Base-by-base conservation (phyloP, 2,329 filamentous ascomycete genomes). In the Colletotrichum graminicola region DNA sequence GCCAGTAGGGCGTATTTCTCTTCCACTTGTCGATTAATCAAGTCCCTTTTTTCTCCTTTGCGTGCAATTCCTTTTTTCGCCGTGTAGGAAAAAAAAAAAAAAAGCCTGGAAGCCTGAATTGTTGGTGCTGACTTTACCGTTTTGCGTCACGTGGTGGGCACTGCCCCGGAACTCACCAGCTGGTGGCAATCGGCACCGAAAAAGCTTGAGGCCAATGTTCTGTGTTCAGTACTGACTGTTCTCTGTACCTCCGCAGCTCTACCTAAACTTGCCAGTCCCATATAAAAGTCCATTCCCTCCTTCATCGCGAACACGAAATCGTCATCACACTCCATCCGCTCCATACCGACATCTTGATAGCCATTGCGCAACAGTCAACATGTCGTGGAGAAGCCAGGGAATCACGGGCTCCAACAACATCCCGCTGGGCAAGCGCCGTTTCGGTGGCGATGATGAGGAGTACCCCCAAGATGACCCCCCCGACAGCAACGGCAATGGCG, bases 391-490 rank as follows among this genome's bases (percentile, higher is more conserved):
- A 85, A 89, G 84, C 70, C 90, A 91, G 81, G 96, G 96, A 76
- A 97, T 97, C 80, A 99, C 96, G 26, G 96, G 96, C 63, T 98
- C 97, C 55, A 99, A 99, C 84, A 98, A 98, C 79, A 97, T 99
- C 78, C 96, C 96, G 73, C 86, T 99, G 73, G 96, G 96, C 63
- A 97, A 90, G 77, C 90, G 93, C 77, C 93, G 95, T 73, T 94
- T 97, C 77, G 92, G 90, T 73, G 93, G 89, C 75, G 91, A 89
- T 60, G 89, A 92, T 8, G 78, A 79, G 21, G 82, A 82, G 52
- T 62, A 36, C 45, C 64, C 65, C 32, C 52, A 68, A 36, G 45
- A 36, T 51, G 29, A 45, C 16, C 59, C 59, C 21, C n/a, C 43
- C 32, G 14, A 32, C 41, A 75, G 78, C 60, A 73, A 76, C 71